Evolutionary conservation across 306 rosid genomes (phyloP).

Genomic region (Abrus precatorius): DNA sequence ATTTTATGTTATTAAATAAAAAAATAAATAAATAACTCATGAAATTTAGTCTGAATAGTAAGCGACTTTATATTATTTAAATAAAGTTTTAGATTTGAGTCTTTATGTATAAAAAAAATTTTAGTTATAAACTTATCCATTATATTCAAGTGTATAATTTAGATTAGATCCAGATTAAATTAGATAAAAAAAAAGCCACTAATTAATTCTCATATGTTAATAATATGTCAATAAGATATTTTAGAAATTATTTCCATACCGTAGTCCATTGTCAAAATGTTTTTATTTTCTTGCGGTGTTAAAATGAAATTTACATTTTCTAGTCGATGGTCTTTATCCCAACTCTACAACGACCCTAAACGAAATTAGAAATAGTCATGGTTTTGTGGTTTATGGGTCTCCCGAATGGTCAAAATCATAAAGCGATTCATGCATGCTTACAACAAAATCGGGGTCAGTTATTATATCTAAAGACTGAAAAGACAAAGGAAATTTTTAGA

Average conservation of each 20-base stretch:
- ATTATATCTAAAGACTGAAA: not conserved
- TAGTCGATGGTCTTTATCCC: not conserved
- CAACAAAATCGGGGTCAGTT: slow-evolving; percentile 47
- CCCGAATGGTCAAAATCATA: slow-evolving; percentile 38
- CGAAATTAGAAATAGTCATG: not conserved
- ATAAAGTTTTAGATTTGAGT: no score
- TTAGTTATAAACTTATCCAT: no score
- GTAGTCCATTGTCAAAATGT: no score
- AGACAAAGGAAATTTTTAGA: slow-evolving; percentile 26
- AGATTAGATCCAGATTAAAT: no score
- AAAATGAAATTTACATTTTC: not conserved
- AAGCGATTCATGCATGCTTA: slow-evolving; percentile 43
- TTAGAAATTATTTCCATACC: no score
- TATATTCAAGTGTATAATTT: no score
- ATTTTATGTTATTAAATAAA: not conserved
- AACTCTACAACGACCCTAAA: slow-evolving; percentile 4
- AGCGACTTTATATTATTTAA: no score
- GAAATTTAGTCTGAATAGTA: no score
- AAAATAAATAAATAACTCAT: not conserved
- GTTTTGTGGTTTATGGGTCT: slow-evolving; percentile 16
- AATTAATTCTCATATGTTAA: no score
- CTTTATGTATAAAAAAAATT: no score
- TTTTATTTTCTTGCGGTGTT: not conserved
- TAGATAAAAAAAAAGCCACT: no score
- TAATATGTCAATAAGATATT: no score